Evolutionary conservation across 176 grass and related monocot species (phyloP), one percentile per base, ranked within the genome.

Genomic region (Microstegium vimineum): DNA sequence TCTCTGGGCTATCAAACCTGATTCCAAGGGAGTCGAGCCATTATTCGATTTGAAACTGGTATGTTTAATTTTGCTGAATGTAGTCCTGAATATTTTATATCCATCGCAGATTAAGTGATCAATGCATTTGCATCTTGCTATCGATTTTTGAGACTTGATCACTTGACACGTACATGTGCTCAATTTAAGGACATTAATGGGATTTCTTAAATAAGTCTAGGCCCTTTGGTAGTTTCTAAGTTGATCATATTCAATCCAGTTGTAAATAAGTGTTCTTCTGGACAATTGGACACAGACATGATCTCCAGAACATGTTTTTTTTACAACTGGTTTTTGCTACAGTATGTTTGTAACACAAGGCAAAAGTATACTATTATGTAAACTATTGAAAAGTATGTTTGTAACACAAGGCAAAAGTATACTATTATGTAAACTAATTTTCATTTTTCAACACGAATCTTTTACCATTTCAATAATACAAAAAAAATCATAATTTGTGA

Each of bases 1-100:
- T 70, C 75, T 97, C 34, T 97, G 94, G 94, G 78, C 82, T 86
- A 74, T 97, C 5, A 78, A 93, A 85, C 84, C 77, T 66, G 94
- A 97, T 74, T 90, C 74, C 20, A 91, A 84, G 74, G 94, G 94
- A 41, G 93, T 93, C 62, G 77, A 40, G 6, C 89, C 94, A 31
- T 84, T 97, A 71, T 78, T 85, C 33, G 62, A 69, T 91, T 88
- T 77, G 69, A 63, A 87, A 37, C 46, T 93, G 83, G 94, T 97
- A 93, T 32, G 23, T 1, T 83, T 59, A 42, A 27, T 28, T 57
- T 57, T 8, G 40, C 61, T 77, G 5, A 76, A 15, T 49, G 2
- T 36, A 37, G 35, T 65, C 25, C 40, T 51, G 12, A 34, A 82
- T 23, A 47, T 14, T n/a, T n/a, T 46, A 47, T 32, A 17, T 52